Percentiles rank a stretch among this genome's conserved stretches.
Evolutionary conservation across 352 stramenopile species (phyloP).

Genomic region (Peronosclerospora sorghi): DNA sequence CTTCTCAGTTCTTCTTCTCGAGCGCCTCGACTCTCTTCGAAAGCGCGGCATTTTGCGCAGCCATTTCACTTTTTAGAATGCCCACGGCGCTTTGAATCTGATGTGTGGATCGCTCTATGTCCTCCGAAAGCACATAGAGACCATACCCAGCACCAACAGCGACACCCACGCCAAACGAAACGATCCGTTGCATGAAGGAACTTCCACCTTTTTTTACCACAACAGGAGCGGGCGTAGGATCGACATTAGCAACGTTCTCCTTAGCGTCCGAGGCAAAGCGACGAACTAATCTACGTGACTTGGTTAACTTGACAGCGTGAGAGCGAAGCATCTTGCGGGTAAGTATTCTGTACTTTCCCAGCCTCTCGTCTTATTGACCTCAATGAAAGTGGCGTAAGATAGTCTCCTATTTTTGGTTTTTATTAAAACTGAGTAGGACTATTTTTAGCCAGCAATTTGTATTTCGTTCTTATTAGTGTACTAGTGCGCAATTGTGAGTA

Average conservation of each 20-base stretch:
- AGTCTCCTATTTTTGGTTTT: no score
- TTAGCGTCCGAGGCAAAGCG: slow-evolving; percentile 52
- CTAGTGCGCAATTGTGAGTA: no score
- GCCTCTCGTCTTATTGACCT: no score
- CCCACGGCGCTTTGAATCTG: slow-evolving; percentile 58
- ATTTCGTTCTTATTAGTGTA: no score
- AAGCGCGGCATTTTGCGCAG: slow-evolving; percentile 59
- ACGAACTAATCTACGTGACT: slow-evolving; percentile 25
- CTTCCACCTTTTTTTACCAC: slow-evolving; percentile 41
- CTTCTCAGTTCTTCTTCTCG: slow-evolving; percentile 50
- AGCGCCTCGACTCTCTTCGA: slow-evolving; percentile 62
- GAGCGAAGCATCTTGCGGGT: slow-evolving; percentile 19
- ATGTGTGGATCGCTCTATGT: slow-evolving; percentile 58
- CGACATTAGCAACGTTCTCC: slow-evolving; percentile 17
- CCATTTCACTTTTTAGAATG: slow-evolving; percentile 54
- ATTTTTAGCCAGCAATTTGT: no score
- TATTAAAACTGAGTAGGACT: no score
- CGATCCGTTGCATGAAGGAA: slow-evolving; percentile 59
- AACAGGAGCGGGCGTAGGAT: slow-evolving; percentile 16
- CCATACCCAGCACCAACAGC: slow-evolving; percentile 46
- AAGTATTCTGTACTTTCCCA: no score
- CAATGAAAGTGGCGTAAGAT: no score
- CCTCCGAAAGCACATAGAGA: slow-evolving; percentile 60
- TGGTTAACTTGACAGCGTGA: slow-evolving; percentile 17
- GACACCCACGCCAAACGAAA: slow-evolving; percentile 63